Conservation (phyloP, 768 basidiomycete genomes). For the Podaxis sp. region DNA sequence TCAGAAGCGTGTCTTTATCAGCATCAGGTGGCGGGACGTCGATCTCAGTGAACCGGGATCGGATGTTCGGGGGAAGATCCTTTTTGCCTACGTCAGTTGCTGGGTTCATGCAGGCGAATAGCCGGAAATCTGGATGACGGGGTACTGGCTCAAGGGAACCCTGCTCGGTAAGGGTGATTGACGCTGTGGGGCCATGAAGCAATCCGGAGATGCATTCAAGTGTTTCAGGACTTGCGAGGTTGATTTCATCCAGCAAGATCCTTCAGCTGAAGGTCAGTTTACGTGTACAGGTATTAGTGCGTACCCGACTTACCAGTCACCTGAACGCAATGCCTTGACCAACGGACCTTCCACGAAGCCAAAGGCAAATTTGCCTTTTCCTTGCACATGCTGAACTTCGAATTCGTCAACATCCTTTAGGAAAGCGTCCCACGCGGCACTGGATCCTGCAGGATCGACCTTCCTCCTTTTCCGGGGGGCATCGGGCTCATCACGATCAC, state of each 20-base stretch:
- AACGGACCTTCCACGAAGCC: constrained; percentile 95
- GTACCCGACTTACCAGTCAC: constrained; percentile 76
- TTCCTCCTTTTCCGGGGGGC: constrained; percentile 72
- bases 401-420: constrained; percentile 73
- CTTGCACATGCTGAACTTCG: constrained; percentile 84
- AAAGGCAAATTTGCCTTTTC: constrained; percentile 89
- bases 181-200: constrained; percentile 80
- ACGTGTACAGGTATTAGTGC: constrained; percentile 2
- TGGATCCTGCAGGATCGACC: constrained; percentile 42
- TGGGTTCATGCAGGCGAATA: constrained; percentile 99
- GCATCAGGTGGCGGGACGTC: constrained; percentile 94
- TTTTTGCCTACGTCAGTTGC: constrained; percentile 99
- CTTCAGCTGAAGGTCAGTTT: constrained; percentile 36
- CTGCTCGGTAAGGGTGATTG: constrained; percentile 91
- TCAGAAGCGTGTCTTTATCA: constrained; percentile 85
- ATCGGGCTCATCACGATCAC: constrained; percentile 26
- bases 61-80: constrained; percentile 88
- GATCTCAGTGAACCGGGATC: constrained; percentile 91
- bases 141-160: constrained; percentile 87
- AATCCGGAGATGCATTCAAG: constrained; percentile 90
- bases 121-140: constrained; percentile 92
- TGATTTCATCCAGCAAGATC: constrained; percentile 95
- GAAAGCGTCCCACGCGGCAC: constrained; percentile 65
- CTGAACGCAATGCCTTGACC: constrained; percentile 83
- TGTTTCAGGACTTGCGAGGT: constrained; percentile 91